Evolutionary conservation across 257 asterid species (phyloP), one percentile per base, ranked within the genome.

Genomic region (Primulina eburnea): DNA sequence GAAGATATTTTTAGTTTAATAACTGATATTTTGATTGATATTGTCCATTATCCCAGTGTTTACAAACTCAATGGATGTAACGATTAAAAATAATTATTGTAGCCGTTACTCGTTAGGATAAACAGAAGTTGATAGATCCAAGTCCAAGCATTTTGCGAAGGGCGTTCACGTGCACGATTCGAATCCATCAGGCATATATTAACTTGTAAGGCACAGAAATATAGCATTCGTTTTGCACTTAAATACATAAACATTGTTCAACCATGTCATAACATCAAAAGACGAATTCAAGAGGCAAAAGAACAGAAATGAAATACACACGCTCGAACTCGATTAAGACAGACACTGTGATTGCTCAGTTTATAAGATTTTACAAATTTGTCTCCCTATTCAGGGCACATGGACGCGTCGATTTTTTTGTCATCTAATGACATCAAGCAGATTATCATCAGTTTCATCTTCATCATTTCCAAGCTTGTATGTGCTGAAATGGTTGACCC

Each of bases 401-500:
- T 4, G 55, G 18, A 43, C 4, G 5, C 50, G 50, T 38, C 16
- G 5, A 10, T 43, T 12, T 43, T 11, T 14, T 38, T 38, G n/a
- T 43, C 55, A 43, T 43, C 55, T 11, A 6, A 14, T 43, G 17
- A 18, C 18, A 43, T 50, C 8, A 7, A 4, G 28, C 64, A 52
- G 64, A 28, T 70, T 20, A 18, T 69, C 79, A 6, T 35, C 53
- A 12, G 56, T 68, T 14, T 66, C 52, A 52, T 78, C 72, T 7
- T 81, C 70, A 8, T 83, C 70, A 8, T 83, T 88, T 29, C 78
- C 82, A 38, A 83, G 71, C 83, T 75, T 79, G 37, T 86, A 86
- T 69, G 30, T 4, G 43, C 92, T 86, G 77, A 90, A 90, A 77
- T 90, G 94, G 74, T 71, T 57, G 34, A 90, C 96, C 75, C 73